Conservation (phyloP, 169 alveolate species). For the Cryptosporidium tyzzeri region DNA sequence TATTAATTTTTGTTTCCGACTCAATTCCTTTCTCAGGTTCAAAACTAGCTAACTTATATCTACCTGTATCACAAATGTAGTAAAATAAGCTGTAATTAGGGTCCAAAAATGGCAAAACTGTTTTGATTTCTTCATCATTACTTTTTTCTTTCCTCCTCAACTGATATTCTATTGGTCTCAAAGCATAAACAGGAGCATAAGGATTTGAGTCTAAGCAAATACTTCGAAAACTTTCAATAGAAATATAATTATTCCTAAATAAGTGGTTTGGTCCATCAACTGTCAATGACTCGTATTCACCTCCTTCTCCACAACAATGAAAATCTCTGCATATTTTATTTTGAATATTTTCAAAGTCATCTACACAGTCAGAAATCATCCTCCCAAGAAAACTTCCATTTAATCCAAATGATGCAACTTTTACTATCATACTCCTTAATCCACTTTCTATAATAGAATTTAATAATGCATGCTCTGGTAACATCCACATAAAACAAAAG, state of each 20-base stretch:
- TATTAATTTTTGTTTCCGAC: not conserved
- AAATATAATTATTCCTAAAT: slow-evolving; percentile 16
- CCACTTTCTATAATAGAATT: slow-evolving; percentile 91
- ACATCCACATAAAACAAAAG: slow-evolving; percentile 86
- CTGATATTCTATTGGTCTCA: slow-evolving; percentile 15
- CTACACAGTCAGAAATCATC: slow-evolving; percentile 81
- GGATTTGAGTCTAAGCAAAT: slow-evolving; percentile 56
- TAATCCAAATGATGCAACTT: slow-evolving; percentile 91
- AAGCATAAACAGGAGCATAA: slow-evolving; percentile 56
- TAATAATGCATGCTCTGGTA: slow-evolving; percentile 89
- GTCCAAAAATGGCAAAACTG: slow-evolving; percentile 51
- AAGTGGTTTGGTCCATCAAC: slow-evolving; percentile 90
- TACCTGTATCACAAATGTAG: slow-evolving; percentile 46
- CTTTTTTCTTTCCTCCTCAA: not conserved
- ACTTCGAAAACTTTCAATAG: not conserved
- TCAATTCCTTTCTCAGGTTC: not conserved
- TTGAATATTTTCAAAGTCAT: slow-evolving; percentile 61
- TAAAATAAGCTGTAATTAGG: slow-evolving; percentile 12
- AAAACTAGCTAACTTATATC: not conserved
- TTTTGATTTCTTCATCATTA: not conserved
- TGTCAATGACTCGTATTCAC: slow-evolving; percentile 98
- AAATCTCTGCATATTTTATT: slow-evolving; percentile 88
- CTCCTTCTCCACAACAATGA: slow-evolving; percentile 99
- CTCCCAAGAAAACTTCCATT: slow-evolving; percentile 91
- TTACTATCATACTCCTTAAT: slow-evolving; percentile 90